A percentile compares a stretch with the other conserved stretches of the same genome.
Evolutionary conservation across 306 rosid species (phyloP).

Genomic region (Castanea mollissima): DNA sequence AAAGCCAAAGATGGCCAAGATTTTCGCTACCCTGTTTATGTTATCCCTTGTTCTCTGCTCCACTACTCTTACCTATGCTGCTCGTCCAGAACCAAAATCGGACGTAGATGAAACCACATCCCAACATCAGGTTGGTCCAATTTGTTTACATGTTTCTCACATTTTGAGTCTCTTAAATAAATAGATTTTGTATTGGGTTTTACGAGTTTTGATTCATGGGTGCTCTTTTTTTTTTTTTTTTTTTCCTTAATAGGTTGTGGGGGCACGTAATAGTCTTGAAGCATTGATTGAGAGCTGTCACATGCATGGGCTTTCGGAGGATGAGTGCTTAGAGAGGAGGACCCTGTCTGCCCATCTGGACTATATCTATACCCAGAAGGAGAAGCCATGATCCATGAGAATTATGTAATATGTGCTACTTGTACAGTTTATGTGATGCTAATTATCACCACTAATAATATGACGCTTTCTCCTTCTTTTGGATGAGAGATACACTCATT

Average conservation of each 20-base stretch:
- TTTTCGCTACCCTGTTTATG: conserved; percentile 26
- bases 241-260: conserved; percentile 5
- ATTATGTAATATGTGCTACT: neutral
- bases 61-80: conserved; percentile 25
- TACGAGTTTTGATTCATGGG: neutral
- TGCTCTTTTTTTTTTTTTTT: neutral
- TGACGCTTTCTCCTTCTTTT: neutral
- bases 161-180: neutral
- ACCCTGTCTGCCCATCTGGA: conserved; percentile 49
- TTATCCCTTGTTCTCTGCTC: conserved; percentile 28
- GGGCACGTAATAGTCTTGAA: neutral
- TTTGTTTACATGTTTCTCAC: neutral
- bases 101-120: neutral
- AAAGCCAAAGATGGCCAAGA: conserved; percentile 33
- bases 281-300: conserved; percentile 30
- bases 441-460: neutral
- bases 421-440: neutral
- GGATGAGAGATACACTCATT: neutral
- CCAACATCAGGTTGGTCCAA: conserved; percentile 15
- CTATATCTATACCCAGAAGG: conserved; percentile 50
- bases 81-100: conserved; percentile 31
- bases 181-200: neutral
- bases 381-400: conserved; percentile 1
- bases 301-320: conserved; percentile 21
- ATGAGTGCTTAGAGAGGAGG: conserved; percentile 55